These are phyloP conservation scores for Raphanus sativus DNA, from an alignment of 345 rosid genomes.

Conservation along the genomic window DNA sequence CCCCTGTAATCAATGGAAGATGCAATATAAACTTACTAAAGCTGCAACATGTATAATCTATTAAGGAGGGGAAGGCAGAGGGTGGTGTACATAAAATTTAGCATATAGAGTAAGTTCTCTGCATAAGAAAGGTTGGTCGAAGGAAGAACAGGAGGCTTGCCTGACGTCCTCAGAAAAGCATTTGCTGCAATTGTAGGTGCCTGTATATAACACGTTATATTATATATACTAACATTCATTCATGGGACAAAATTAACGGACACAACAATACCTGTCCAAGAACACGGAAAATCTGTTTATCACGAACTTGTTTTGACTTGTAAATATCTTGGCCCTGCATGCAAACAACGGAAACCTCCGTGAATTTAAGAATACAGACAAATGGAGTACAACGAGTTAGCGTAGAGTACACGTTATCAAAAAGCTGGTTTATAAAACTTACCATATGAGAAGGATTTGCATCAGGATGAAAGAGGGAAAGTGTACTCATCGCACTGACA, in stretches of 20 bases:
- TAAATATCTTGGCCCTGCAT: slow-evolving; percentile 47
- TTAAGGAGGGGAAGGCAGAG: neutral
- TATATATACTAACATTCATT: neutral
- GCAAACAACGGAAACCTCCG: neutral
- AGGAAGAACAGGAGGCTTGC: slow-evolving; percentile 88
- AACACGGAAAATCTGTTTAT: slow-evolving; percentile 83
- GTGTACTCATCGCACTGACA: slow-evolving; percentile 84
- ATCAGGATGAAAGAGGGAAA: slow-evolving; percentile 87
- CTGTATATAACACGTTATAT: slow-evolving; percentile 24
- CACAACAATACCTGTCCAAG: slow-evolving; percentile 69
- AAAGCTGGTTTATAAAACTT: slow-evolving; percentile 29
- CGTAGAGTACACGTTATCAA: neutral
- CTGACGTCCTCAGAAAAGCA: slow-evolving; percentile 76
- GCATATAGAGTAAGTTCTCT: slow-evolving; percentile 83
- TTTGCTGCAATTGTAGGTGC: slow-evolving; percentile 86
- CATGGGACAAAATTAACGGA: neutral
- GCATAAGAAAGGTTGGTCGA: slow-evolving; percentile 75
- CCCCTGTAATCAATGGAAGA: slow-evolving; percentile 55
- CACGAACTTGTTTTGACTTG: slow-evolving; percentile 76
- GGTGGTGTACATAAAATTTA: slow-evolving; percentile 68
- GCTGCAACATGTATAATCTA: neutral
- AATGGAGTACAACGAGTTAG: neutral
- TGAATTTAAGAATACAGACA: neutral
- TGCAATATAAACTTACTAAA: neutral
- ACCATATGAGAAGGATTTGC: slow-evolving; percentile 90